These are phyloP conservation scores for Xylaria grammica DNA, from an alignment of 495 filamentous ascomycete species.

Conservation along the genomic window DNA sequence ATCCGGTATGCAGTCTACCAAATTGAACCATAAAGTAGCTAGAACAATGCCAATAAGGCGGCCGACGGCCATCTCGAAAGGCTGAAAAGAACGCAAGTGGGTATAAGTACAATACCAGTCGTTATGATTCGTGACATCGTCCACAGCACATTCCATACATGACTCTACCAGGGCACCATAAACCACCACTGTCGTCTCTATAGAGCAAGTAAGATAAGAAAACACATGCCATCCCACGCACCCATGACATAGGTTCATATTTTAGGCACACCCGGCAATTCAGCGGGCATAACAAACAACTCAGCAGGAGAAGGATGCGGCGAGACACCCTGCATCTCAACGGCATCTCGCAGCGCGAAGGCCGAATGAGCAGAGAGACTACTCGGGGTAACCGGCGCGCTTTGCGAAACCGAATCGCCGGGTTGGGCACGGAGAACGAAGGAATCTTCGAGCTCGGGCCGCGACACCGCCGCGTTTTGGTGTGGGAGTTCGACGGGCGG, in stretches of 20 bases:
- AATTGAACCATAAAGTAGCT: too few species aligned
- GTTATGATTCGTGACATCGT: too few species aligned
- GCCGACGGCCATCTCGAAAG: background rate
- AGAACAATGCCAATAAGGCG: too few species aligned
- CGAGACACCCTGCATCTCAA: background rate
- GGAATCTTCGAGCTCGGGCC: constrained; percentile 1
- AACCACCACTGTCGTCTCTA: too few species aligned
- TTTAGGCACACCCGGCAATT: background rate
- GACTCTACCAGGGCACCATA: too few species aligned
- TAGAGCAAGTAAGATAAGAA: too few species aligned
- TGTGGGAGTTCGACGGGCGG: constrained; percentile 6
- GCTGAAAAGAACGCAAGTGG: background rate
- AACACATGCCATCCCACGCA: background rate
- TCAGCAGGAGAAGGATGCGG: background rate
- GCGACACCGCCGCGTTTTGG: background rate
- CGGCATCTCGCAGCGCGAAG: background rate
- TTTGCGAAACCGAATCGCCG: background rate
- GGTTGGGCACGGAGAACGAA: background rate
- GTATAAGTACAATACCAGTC: background rate
- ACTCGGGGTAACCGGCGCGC: background rate
- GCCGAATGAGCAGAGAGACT: background rate
- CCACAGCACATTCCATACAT: too few species aligned
- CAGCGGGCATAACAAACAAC: background rate
- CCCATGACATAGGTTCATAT: background rate
- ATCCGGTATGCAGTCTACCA: too few species aligned